Percentiles rank a stretch among this genome's conserved stretches.
Evolutionary conservation across 306 rosid genomes (phyloP).

Genomic region (Rosa multiflora): DNA sequence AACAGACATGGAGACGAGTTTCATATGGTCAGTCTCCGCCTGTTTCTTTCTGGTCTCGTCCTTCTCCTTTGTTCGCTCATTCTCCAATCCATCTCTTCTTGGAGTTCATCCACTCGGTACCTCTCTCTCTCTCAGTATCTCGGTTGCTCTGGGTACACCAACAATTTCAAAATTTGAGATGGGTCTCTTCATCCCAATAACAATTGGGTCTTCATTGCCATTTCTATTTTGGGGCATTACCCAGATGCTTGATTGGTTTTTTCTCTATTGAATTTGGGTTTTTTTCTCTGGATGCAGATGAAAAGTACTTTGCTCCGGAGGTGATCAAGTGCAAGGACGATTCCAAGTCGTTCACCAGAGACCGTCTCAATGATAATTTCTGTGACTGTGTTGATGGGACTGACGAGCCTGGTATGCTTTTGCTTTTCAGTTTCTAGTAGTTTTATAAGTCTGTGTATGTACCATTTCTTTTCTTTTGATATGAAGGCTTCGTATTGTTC

Average conservation of each 20-base stretch:
- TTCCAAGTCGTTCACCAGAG: constrained; percentile 61
- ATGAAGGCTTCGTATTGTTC: background rate
- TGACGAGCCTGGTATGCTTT: constrained; percentile 74
- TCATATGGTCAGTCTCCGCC: constrained; percentile 28
- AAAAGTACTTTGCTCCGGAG: constrained; percentile 53
- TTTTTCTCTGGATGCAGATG: constrained; percentile 57
- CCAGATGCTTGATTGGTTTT: constrained; percentile 15
- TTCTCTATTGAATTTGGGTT: constrained; percentile 15
- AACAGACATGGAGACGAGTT: constrained; percentile 24
- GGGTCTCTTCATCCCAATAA: constrained; percentile 9
- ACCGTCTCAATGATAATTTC: constrained; percentile 79
- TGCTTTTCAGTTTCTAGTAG: background rate
- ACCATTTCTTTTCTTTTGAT: background rate
- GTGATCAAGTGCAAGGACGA: constrained; percentile 74
- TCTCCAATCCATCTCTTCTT: constrained; percentile 38
- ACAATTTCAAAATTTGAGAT: constrained; percentile 14
- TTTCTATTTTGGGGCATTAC: constrained; percentile 15
- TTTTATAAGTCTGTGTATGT: background rate
- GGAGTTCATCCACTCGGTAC: constrained; percentile 87
- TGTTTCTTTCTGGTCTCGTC: constrained; percentile 40
- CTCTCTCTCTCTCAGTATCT: background rate
- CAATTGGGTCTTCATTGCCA: background rate
- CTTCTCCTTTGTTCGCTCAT: constrained; percentile 25
- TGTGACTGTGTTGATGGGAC: constrained; percentile 92
- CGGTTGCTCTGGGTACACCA: background rate